Evolutionary conservation across 306 rosid genomes (phyloP).

Genomic region (Acmispon strigosus): DNA sequence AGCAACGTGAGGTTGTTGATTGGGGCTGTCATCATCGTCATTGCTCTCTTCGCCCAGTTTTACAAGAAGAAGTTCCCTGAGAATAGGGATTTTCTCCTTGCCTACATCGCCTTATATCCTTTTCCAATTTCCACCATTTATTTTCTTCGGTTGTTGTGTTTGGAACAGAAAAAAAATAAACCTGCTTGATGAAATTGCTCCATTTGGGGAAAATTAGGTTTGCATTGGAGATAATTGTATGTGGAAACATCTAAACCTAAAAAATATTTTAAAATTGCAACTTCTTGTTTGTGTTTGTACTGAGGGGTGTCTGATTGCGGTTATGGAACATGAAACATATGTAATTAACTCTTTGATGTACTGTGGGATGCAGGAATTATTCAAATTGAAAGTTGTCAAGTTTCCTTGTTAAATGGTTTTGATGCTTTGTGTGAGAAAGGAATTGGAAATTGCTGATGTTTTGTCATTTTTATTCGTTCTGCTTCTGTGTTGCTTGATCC

Average conservation of each 20-base stretch:
- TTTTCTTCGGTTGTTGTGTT: background rate
- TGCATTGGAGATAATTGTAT: background rate
- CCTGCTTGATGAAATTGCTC: background rate
- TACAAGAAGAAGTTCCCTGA: constrained; percentile 96
- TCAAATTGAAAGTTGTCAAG: background rate
- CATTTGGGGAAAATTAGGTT: background rate
- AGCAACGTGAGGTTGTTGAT: constrained; percentile 61
- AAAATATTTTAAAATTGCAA: background rate
- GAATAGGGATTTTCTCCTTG: constrained; percentile 72
- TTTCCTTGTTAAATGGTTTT: background rate
- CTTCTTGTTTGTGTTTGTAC: background rate
- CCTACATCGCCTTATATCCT: constrained; percentile 90
- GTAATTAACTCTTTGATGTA: background rate
- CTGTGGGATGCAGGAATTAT: background rate
- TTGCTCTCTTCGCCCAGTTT: constrained; percentile 89
- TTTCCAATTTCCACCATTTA: background rate
- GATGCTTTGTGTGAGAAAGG: background rate
- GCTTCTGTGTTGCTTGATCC: constrained; percentile 31
- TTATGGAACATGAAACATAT: background rate
- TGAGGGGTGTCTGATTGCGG: background rate
- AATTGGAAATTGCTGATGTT: background rate
- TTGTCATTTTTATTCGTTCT: background rate
- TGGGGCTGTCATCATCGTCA: constrained; percentile 63
- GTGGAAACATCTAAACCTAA: background rate
- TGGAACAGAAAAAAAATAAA: background rate